phyloP scores from a whole-genome alignment of 2,329 filamentous ascomycete species.

The Chaetomium sp. region DNA sequence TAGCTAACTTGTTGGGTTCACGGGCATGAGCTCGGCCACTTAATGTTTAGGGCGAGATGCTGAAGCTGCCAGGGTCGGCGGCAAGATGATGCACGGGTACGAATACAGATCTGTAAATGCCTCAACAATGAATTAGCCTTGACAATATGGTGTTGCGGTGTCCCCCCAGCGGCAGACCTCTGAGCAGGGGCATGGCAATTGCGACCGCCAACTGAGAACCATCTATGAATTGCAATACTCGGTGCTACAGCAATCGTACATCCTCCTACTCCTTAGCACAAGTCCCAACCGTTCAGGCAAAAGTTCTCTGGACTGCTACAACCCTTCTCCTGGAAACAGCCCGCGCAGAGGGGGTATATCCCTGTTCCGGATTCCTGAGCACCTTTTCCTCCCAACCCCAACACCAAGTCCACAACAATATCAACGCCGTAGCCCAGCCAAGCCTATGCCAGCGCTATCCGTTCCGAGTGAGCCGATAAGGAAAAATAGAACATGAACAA shows the following conservation, averaged over 20 bases:
- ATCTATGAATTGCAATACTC: not conserved
- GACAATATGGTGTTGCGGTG: not conserved
- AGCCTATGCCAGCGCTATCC: not conserved
- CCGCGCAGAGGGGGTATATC: conserved; percentile 19
- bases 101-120: too few species aligned
- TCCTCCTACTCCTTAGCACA: not conserved
- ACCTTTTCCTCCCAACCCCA: not conserved
- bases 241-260: not conserved
- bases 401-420: conserved; percentile 1
- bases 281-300: not conserved
- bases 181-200: not conserved
- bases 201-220: not conserved
- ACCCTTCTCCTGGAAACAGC: not conserved
- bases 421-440: not conserved
- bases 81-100: too few species aligned
- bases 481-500: not conserved
- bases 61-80: not conserved
- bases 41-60: too few species aligned
- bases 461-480: not conserved
- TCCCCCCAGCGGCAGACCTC: not conserved
- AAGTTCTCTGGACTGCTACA: not conserved
- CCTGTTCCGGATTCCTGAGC: conserved; percentile 11
- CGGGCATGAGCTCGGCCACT: too few species aligned
- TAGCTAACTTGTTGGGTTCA: too few species aligned
- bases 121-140: not conserved